Evolutionary conservation across 2,329 filamentous ascomycete species (phyloP), one percentile per base, ranked within the genome.

Genomic region (Purpureocillium takamizusanense): DNA sequence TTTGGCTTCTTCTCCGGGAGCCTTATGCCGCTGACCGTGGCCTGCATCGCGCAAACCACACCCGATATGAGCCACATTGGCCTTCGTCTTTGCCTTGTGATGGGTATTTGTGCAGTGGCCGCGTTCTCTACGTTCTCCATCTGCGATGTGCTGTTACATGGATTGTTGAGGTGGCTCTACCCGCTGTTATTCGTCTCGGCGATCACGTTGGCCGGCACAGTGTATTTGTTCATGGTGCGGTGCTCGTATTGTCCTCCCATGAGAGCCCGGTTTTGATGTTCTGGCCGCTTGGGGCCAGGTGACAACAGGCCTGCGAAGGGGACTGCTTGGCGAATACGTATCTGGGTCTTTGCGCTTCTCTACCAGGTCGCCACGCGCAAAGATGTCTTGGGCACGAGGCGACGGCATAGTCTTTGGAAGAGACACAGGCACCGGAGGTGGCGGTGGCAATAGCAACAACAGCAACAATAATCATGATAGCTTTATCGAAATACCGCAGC

Each of bases 21-120:
- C 36, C 37, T 61, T 33, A 46, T 66, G 46, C 51, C 65, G 6
- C 49, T 59, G 10, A 53, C 49, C 6, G 51, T 54, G 1, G 53
- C 55, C 13, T 57, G 54, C 34, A 50, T 59, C 12, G 52, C 55
- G 11, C 52, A 57, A 38, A 55, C 53, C 21, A 53, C 54, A 0
- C 38, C 42, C 2, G 50, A 57, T 41, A 49, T 56, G 42, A 44
- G 45, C 7, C 42, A 50, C 35, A 51, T 57, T 13, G 56, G 57
- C 9, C 44, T 57, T 11, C 52, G 54, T 7, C 52, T 56, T 10
- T 54, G 55, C n/a, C 39, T 47, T 36, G 54, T 55, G 54, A 59
- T 59, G 54, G 52, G 51, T 10, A 33, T 56, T 21, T 51, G 50
- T 33, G 53, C 53, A 0, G 29, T 51, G 3, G 52, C 52, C 17